phyloP scores from a whole-genome alignment of 2,329 filamentous ascomycete species.

The Torrubiella hemipterigena region DNA sequence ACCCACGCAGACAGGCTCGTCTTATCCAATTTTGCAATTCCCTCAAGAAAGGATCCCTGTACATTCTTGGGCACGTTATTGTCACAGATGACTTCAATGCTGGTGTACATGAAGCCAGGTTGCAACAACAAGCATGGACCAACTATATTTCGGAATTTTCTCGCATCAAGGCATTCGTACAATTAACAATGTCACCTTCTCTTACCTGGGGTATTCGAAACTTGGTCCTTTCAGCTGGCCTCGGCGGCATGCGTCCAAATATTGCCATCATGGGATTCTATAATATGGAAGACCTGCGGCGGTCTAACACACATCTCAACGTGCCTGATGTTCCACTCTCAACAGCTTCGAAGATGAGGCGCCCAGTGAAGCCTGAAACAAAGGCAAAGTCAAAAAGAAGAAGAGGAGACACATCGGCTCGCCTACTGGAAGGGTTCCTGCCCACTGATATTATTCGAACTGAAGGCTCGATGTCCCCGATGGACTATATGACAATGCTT shows the following conservation, averaged over 20 bases:
- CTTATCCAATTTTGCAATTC: conserved; percentile 88
- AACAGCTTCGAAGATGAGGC: conserved; percentile 17
- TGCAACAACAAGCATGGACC: conserved; percentile 73
- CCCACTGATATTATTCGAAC: conserved; percentile 60
- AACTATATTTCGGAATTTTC: conserved; percentile 75
- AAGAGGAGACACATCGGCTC: conserved; percentile 42
- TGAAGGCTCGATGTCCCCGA: conserved; percentile 56
- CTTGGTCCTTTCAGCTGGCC: conserved; percentile 65
- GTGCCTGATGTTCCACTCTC: conserved; percentile 37
- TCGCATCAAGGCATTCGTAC: conserved; percentile 80
- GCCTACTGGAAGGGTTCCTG: conserved; percentile 43
- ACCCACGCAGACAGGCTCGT: conserved; percentile 68
- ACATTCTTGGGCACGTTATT: conserved; percentile 79
- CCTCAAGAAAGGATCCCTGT: conserved; percentile 75
- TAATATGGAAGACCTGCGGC: conserved; percentile 65
- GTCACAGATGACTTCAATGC: conserved; percentile 71
- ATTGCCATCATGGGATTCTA: conserved; percentile 74
- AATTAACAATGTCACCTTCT: conserved; percentile 70
- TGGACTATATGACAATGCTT: conserved; percentile 69
- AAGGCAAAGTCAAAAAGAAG: conserved; percentile 21
- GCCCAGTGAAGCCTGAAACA: conserved; percentile 16
- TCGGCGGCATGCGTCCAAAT: conserved; percentile 83
- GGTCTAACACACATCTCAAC: conserved; percentile 41
- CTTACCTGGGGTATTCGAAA: conserved; percentile 81
- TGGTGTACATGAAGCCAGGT: conserved; percentile 68